Percentiles rank a stretch among this genome's conserved stretches.
Conservation (phyloP, 2,329 filamentous ascomycete species). For the Alternaria sp. region DNA sequence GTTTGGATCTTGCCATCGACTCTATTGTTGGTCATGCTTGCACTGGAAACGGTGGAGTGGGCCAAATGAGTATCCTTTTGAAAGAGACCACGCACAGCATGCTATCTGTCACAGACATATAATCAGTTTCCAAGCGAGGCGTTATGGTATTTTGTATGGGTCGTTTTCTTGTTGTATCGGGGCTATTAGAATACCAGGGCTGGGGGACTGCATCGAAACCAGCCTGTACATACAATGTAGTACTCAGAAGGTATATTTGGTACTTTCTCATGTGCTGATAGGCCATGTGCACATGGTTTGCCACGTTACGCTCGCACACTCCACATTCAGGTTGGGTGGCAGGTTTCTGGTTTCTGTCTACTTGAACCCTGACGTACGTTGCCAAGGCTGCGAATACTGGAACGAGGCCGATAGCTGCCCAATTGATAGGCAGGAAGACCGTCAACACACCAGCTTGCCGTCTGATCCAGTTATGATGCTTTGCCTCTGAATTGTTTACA, state of each 20-base stretch:
- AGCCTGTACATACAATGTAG: conserved; percentile 6
- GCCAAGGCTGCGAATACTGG: conserved; percentile 22
- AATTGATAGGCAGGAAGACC: background rate
- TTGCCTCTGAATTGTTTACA: background rate
- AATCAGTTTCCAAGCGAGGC: conserved; percentile 14
- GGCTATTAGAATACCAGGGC: conserved; percentile 3
- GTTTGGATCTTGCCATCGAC: conserved; percentile 97
- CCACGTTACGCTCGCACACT: conserved; percentile 2
- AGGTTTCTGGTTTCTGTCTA: conserved; percentile 20
- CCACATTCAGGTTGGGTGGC: conserved; percentile 11
- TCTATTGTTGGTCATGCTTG: conserved; percentile 86
- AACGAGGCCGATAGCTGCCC: conserved; percentile 7
- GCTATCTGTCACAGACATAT: background rate
- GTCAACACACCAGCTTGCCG: conserved; percentile 5
- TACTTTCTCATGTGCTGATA: background rate
- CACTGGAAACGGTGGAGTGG: conserved; percentile 93
- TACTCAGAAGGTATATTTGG: background rate
- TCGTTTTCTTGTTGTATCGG: conserved; percentile 4
- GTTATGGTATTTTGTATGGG: conserved; percentile 10
- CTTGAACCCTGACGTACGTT: conserved; percentile 27
- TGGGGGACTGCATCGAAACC: background rate
- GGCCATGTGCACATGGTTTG: background rate
- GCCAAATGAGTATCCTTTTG: conserved; percentile 55
- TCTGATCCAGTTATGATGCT: background rate
- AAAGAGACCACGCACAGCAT: background rate